phyloP scores from a whole-genome alignment of 768 basidiomycete species.

The Russula earlei region DNA sequence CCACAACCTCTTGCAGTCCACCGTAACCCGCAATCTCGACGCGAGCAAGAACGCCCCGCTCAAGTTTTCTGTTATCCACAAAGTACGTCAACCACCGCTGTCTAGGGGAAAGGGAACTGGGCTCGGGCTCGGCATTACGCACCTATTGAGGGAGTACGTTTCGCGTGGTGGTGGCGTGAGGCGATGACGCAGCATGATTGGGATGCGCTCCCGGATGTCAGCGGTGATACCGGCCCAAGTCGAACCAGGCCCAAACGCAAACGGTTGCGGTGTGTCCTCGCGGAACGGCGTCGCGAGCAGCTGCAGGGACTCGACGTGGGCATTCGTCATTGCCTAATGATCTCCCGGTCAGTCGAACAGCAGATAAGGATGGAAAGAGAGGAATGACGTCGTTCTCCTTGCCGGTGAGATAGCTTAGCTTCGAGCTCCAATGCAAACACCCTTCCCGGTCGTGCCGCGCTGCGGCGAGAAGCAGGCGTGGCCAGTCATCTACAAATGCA shows the following conservation, averaged over 20 bases:
- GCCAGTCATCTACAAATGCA: conserved; percentile 85
- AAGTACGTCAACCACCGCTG: background rate
- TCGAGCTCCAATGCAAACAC: conserved; percentile 66
- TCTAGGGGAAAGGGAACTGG: too few species aligned
- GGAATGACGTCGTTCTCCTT: conserved; percentile 64
- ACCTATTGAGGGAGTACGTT: conserved; percentile 92
- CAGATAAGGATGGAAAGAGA: background rate
- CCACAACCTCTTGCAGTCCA: conserved; percentile 73
- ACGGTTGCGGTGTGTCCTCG: conserved; percentile 51
- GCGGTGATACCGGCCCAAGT: conserved; percentile 64
- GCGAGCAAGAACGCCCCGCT: conserved; percentile 78
- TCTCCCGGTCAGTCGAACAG: background rate
- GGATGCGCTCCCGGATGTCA: conserved; percentile 71
- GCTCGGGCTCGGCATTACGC: conserved; percentile 19
- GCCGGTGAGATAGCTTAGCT: conserved; percentile 85
- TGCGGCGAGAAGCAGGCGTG: conserved; percentile 73
- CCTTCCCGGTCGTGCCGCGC: conserved; percentile 53
- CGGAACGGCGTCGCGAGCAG: conserved; percentile 85
- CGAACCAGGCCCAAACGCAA: conserved; percentile 64
- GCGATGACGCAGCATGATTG: conserved; percentile 80
- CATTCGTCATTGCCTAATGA: conserved; percentile 68
- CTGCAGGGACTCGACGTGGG: conserved; percentile 75
- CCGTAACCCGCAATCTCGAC: conserved; percentile 58
- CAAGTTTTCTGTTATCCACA: conserved; percentile 47
- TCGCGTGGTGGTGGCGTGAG: conserved; percentile 89